Percentiles rank a stretch among this genome's conserved stretches.
Conservation (phyloP, 257 asterid species). For the Salvia rosmarinus region DNA sequence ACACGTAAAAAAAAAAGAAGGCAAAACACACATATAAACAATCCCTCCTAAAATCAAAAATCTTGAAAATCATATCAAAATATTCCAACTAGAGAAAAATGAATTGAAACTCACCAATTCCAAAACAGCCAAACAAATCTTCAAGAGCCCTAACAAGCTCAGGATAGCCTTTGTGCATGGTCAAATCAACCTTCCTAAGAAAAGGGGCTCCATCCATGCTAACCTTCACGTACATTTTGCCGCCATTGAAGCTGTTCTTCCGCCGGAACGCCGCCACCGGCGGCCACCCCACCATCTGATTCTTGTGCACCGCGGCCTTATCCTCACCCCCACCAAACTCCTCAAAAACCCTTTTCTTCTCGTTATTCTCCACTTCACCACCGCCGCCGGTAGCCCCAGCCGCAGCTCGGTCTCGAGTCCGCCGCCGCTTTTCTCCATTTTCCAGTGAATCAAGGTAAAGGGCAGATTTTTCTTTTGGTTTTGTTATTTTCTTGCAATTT, state of each 20-base stretch:
- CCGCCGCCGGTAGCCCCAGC: constrained; percentile 78
- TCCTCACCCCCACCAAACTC: constrained; percentile 28
- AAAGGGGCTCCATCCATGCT: constrained; percentile 93
- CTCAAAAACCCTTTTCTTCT: constrained; percentile 62
- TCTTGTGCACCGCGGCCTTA: constrained; percentile 33
- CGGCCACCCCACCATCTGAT: constrained; percentile 90
- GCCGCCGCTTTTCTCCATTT: constrained; percentile 49
- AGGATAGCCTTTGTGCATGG: constrained; percentile 46
- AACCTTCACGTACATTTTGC: constrained; percentile 70
- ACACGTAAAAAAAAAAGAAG: neutral
- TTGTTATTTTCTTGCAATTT: neutral
- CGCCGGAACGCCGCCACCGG: constrained; percentile 68
- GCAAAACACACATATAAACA: neutral
- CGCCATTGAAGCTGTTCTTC: constrained; percentile 41
- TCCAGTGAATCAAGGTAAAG: too few species aligned
- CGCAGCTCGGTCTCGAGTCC: constrained; percentile 83
- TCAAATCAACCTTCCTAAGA: constrained; percentile 73
- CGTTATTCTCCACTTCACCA: constrained; percentile 39
- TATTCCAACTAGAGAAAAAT: too few species aligned
- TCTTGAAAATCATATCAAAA: neutral
- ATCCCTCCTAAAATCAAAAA: neutral
- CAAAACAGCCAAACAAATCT: constrained; percentile 58
- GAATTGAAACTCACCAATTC: constrained; percentile 52
- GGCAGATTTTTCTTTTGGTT: too few species aligned
- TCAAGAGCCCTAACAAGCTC: constrained; percentile 65